These are phyloP conservation scores for Phlyctochytrium bullatum DNA, from an alignment of 192 early-diverging fungal species.

Conservation along the genomic window DNA sequence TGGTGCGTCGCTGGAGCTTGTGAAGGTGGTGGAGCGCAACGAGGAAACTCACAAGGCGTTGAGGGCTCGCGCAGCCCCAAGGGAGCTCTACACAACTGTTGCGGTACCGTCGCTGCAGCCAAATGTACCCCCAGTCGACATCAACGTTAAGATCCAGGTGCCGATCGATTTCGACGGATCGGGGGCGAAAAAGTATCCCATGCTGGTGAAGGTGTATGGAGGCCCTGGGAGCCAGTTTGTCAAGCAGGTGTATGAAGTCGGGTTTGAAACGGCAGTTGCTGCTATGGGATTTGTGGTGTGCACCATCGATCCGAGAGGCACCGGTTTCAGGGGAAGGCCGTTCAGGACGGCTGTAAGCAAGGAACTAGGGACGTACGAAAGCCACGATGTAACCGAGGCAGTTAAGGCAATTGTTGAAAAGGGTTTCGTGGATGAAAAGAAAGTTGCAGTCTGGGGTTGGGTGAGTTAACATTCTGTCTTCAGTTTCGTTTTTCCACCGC, in stretches of 20 bases:
- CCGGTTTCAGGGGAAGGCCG: constrained; percentile 78
- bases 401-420: constrained; percentile 62
- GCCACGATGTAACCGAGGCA: constrained; percentile 82
- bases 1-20: not conserved
- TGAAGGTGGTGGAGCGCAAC: constrained; percentile 38
- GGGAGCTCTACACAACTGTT: constrained; percentile 43
- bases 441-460: constrained; percentile 96
- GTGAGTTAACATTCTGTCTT: no score
- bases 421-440: constrained; percentile 74
- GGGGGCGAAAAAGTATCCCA: constrained; percentile 71
- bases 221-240: constrained; percentile 86
- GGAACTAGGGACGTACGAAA: constrained; percentile 78
- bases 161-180: constrained; percentile 75
- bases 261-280: constrained; percentile 44
- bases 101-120: constrained; percentile 7
- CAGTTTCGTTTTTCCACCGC: constrained; percentile 3
- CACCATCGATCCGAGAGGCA: constrained; percentile 82
- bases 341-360: constrained; percentile 74
- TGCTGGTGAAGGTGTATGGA: constrained; percentile 84
- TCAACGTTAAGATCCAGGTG: constrained; percentile 79
- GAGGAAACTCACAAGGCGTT: constrained; percentile 42
- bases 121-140: constrained; percentile 31
- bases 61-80: constrained; percentile 59
- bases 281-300: constrained; percentile 35
- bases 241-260: constrained; percentile 23